Percentiles rank a stretch among this genome's conserved stretches.
Evolutionary conservation across 2,329 filamentous ascomycete species (phyloP).

Genomic region (Niveomyces coronatus): DNA sequence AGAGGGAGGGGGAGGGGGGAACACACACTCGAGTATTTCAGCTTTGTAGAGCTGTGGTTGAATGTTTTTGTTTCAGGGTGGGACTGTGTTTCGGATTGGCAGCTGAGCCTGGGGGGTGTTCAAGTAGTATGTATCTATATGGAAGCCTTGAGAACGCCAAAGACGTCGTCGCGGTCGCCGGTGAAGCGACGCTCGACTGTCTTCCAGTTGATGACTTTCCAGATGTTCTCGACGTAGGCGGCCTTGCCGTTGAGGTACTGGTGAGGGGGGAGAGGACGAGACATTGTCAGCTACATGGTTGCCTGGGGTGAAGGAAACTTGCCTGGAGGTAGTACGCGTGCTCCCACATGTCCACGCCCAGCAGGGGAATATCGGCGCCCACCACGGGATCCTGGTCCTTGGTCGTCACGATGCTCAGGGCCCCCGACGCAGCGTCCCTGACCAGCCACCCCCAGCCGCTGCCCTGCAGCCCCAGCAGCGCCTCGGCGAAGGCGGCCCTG

Average conservation of each 20-base stretch:
- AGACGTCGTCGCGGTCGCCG: slow-evolving; percentile 35
- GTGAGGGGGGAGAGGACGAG: too few species aligned
- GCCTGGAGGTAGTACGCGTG: slow-evolving; percentile 84
- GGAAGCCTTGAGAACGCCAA: slow-evolving; percentile 33
- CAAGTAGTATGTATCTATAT: too few species aligned
- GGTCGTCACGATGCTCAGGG: slow-evolving; percentile 68
- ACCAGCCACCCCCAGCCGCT: slow-evolving; percentile 87
- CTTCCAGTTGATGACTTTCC: slow-evolving; percentile 72
- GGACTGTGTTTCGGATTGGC: too few species aligned
- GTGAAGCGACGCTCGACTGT: slow-evolving; percentile 53
- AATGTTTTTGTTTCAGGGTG: too few species aligned
- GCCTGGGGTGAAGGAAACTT: too few species aligned
- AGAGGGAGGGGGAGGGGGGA: too few species aligned
- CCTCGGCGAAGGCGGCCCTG: slow-evolving; percentile 52
- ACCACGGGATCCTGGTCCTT: slow-evolving; percentile 77
- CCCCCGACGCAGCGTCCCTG: slow-evolving; percentile 41
- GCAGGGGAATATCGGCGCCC: slow-evolving; percentile 52
- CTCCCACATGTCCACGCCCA: slow-evolving; percentile 88
- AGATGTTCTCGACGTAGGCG: slow-evolving; percentile 65
- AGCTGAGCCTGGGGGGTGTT: too few species aligned
- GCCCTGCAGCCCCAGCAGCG: slow-evolving; percentile 64
- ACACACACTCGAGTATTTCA: too few species aligned
- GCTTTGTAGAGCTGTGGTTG: too few species aligned
- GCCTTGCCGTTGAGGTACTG: slow-evolving; percentile 70
- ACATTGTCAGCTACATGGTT: too few species aligned